Evolutionary conservation across 2,329 filamentous ascomycete genomes (phyloP), one percentile per base, ranked within the genome.

Genomic region (Rutstroemia sp.): DNA sequence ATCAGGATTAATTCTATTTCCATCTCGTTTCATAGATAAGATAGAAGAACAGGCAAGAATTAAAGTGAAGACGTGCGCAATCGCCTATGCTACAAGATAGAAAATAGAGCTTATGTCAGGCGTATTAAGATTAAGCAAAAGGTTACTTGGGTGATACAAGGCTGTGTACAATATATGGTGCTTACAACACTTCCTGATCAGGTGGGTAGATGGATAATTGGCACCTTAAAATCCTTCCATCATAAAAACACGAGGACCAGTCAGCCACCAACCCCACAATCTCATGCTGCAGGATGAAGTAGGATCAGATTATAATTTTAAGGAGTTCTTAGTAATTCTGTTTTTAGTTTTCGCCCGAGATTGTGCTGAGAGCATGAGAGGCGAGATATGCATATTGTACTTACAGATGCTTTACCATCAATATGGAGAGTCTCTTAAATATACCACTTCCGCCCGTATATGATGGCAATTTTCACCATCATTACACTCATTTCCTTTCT

Each of bases 1-100:
- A 52, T 52, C 41, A 52, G 41, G 41, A 52, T 52, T 27, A 14
- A 23, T n/a, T 52, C 25, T 37, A 44, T 44, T 52, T 42, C 21
- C 14, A n/a, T 44, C n/a, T 5, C 12, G 16, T 52, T 52, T 27
- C 23, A 44, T 44, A 41, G 12, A 52, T 27, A 25, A 18, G 10
- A 21, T 52, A 38, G 7, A n/a, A 12, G 8, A 37, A 30, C 21
- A 45, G 39, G 39, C 14, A 41, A 25, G 14, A 34, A 14, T 45
- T 19, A 52, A 21, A 46, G 16, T 23, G 44, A 45, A 41, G 16
- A 41, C 38, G n/a, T 6, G 6, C 4, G 18, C 18, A 41, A 41
- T 9, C 2, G 8, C 18, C 23, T 23, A 23, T 23, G 23, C 5
- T n/a, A n/a, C 18, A 8, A 16, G 18, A 4, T 41, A n/a, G 38